Conservation (phyloP, 2,329 filamentous ascomycete genomes). For the Colletotrichum nymphaeae region DNA sequence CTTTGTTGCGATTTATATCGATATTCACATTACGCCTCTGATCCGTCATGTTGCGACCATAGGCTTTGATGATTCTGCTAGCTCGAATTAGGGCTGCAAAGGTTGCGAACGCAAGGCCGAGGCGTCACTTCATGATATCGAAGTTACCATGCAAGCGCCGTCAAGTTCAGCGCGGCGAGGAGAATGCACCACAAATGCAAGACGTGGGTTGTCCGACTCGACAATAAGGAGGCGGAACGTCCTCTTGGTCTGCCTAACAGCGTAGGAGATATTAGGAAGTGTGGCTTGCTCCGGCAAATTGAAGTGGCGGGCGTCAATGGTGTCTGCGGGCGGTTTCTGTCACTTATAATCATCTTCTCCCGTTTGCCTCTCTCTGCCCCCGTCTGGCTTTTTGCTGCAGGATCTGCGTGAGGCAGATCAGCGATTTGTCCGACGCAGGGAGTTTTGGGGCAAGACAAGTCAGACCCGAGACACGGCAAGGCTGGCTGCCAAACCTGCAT, state of each 20-base stretch:
- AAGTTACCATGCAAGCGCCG: conserved; percentile 54
- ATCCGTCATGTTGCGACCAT: not conserved
- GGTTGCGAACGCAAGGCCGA: conserved; percentile 41
- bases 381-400: not conserved
- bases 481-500: conserved; percentile 29
- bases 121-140: conserved; percentile 51
- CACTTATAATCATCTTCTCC: not conserved
- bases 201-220: conserved; percentile 47
- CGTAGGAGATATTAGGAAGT: not conserved
- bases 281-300: conserved; percentile 10
- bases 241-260: conserved; percentile 1
- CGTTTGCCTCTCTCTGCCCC: conserved; percentile 7
- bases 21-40: not conserved
- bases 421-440: not conserved
- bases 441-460: conserved; percentile 12
- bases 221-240: conserved; percentile 34
- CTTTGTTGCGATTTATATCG: conserved; percentile 39
- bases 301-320: not conserved
- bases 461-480: conserved; percentile 23
- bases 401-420: conserved; percentile 6
- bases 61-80: too few species aligned
- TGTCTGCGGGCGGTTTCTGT: conserved; percentile 1
- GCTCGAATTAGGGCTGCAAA: not conserved
- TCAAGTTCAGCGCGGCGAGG: conserved; percentile 52
- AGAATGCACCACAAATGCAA: conserved; percentile 54